phyloP scores from a whole-genome alignment of 1,284 basidiomycete species.

The Singerocomus inundabilis region DNA sequence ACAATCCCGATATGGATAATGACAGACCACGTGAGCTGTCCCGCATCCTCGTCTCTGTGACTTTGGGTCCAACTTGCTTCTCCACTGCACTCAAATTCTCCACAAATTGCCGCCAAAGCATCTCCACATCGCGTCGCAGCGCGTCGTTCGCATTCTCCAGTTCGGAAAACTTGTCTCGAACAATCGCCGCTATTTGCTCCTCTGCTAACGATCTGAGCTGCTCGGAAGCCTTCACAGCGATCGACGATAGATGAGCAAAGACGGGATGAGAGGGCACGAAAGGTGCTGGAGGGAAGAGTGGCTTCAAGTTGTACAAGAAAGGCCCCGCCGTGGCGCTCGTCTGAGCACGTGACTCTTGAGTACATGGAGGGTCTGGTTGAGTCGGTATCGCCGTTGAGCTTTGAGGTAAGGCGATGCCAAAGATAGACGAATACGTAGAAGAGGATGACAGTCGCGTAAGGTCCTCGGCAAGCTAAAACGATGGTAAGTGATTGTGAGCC shows the following conservation, averaged over 20 bases:
- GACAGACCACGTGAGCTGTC: conserved; percentile 26
- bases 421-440: conserved; percentile 50
- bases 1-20: conserved; percentile 11
- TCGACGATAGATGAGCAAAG: conserved; percentile 60
- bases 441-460: conserved; percentile 45
- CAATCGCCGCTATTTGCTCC: conserved; percentile 53
- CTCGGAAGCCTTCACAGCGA: conserved; percentile 57
- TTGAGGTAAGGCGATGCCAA: conserved; percentile 48
- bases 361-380: conserved; percentile 17
- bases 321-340: conserved; percentile 35
- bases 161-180: conserved; percentile 55
- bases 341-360: conserved; percentile 31
- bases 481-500: conserved; percentile 21
- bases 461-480: conserved; percentile 46
- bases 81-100: conserved; percentile 50
- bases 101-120: conserved; percentile 60
- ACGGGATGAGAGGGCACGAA: conserved; percentile 74
- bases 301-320: conserved; percentile 47
- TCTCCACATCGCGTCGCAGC: conserved; percentile 58
- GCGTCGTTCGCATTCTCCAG: conserved; percentile 54
- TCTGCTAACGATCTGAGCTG: conserved; percentile 57
- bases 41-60: conserved; percentile 17
- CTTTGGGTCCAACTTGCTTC: conserved; percentile 34
- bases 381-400: conserved; percentile 18
- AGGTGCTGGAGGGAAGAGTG: conserved; percentile 71